Evolutionary conservation across 306 rosid genomes (phyloP).

Genomic region (peach (Prunus persica)): DNA sequence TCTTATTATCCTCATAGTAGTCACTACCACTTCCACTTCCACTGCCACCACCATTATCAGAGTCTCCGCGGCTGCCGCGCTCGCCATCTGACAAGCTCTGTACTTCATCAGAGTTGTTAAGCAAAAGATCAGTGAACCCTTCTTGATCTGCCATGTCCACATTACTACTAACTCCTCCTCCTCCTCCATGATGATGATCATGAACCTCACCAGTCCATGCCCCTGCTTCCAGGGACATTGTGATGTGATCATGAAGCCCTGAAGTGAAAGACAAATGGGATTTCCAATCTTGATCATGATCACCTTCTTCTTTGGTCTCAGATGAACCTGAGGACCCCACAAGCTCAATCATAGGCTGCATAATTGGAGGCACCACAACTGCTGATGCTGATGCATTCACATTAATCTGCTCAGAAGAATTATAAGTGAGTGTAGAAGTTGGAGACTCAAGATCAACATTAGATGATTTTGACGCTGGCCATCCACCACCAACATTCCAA

Average conservation of each 20-base stretch:
- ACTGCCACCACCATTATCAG: constrained; percentile 36
- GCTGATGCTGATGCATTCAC: background rate
- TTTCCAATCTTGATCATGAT: constrained; percentile 10
- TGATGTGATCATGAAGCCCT: constrained; percentile 44
- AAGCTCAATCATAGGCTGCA: constrained; percentile 11
- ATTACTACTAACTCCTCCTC: background rate
- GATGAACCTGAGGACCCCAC: background rate
- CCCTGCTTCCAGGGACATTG: constrained; percentile 52
- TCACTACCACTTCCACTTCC: constrained; percentile 38
- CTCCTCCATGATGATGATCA: background rate
- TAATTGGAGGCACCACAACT: constrained; percentile 28
- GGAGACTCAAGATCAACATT: constrained; percentile 72
- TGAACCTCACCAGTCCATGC: constrained; percentile 30
- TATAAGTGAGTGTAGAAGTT: constrained; percentile 71
- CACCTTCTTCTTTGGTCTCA: constrained; percentile 2
- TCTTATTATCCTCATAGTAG: constrained; percentile 81
- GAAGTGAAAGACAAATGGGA: constrained; percentile 33
- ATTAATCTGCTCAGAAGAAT: constrained; percentile 36
- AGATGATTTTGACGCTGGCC: background rate
- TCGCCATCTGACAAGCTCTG: constrained; percentile 59
- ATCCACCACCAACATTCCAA: background rate
- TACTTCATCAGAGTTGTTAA: constrained; percentile 57
- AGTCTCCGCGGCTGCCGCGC: constrained; percentile 50
- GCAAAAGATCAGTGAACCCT: constrained; percentile 87
- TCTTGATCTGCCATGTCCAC: constrained; percentile 41